Base-by-base conservation (phyloP, 139 green algal genomes). In the Tetradesmus lagerheimii region DNA sequence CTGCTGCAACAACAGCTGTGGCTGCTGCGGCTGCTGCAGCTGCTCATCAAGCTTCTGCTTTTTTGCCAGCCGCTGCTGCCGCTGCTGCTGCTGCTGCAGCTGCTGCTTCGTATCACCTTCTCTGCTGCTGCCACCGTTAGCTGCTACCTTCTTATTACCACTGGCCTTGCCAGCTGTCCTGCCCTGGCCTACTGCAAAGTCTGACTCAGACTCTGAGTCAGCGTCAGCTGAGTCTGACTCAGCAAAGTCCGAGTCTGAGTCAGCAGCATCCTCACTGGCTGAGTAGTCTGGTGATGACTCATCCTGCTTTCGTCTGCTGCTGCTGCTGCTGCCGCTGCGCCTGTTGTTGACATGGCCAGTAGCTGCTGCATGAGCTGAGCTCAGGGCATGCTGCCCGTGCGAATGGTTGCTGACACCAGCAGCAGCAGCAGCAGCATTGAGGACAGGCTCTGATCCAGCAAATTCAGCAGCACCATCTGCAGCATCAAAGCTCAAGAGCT, bases 231-330 rank as follows among this genome's bases (percentile, higher is more conserved):
- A 82, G 57, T 71, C 57, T 9, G 57, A n/a, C 20, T 71, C 23
- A 71, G 57, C 23, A 57, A 16, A 80, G 18, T 43, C 62, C 41
- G 67, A 78, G n/a, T 82, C 76, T 31, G 31, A 50, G 18, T n/a
- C 20, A 35, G 41, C 76, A 82, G 12, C 37, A 53, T 57, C 76
- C 11, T 67, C 43, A 67, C 43, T 41, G 43, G 77, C 38, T 50
- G 77, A 31, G 37, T n/a, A 9, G 23, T 57, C 38, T 27, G 5
- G 25, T 41, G 74, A 25, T 39, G 34, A 39, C 29, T 39, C 77
- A 47, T 18, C 66, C 71, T 53, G n/a, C 74, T 83, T 75, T n/a
- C 66, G 18, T 50, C 66, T 86, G 45, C 82, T 27, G 50, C 35
- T 82, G 50, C 35, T 82, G 74, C 71, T 62, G 80, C 62, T 38